Conservation (phyloP, 345 rosid genomes). For the Syzygium oleosum region DNA sequence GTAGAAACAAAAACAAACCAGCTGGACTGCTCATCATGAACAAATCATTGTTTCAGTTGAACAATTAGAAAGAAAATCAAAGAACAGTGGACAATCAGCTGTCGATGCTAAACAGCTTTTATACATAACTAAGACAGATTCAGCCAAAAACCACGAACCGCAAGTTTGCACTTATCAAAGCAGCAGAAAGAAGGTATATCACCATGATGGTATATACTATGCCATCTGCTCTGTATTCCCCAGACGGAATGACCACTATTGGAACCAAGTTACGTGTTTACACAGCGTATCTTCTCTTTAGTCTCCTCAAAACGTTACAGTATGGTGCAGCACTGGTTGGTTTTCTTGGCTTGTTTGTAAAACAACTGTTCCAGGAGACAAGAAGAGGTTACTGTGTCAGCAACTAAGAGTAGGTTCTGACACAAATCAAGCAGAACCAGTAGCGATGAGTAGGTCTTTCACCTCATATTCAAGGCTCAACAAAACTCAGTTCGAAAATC, state of each 20-base stretch:
- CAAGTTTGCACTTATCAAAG: neutral
- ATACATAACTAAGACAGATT: neutral
- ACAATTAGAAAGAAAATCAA: neutral
- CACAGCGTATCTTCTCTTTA: neutral
- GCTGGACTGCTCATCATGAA: neutral
- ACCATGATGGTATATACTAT: neutral
- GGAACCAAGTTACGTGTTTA: neutral
- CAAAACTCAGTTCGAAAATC: neutral
- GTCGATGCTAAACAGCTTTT: neutral
- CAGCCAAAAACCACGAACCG: neutral
- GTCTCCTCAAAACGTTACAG: constrained; percentile 39
- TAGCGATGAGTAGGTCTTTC: neutral
- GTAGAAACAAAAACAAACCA: neutral
- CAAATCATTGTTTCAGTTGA: neutral
- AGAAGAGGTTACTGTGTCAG: neutral
- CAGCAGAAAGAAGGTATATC: neutral
- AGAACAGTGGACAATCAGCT: neutral
- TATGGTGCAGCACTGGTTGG: constrained; percentile 80
- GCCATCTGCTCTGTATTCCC: neutral
- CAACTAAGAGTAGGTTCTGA: neutral
- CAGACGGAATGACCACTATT: neutral
- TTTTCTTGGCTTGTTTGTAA: constrained; percentile 94
- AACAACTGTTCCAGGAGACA: constrained; percentile 65
- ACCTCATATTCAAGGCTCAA: neutral
- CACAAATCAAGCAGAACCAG: neutral